phyloP scores from a whole-genome alignment of 805 yeast genomes.

The Ogataea kodamae region DNA sequence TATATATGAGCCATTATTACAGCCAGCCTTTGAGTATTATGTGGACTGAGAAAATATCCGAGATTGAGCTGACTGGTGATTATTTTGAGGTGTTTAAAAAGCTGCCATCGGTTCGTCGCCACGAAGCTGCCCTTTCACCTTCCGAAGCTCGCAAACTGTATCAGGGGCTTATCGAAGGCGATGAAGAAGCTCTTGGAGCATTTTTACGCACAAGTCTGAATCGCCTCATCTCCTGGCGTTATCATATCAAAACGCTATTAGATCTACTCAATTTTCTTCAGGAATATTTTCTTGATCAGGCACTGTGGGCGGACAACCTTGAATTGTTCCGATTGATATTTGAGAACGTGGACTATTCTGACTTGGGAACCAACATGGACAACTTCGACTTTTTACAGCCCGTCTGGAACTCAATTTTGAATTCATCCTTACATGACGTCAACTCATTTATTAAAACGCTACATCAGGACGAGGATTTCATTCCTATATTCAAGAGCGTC shows the following conservation, averaged over 20 bases:
- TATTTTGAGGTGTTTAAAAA: conserved; percentile 29
- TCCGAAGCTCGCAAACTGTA: conserved; percentile 18
- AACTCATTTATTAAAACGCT: conserved; percentile 23
- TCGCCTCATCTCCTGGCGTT: conserved; percentile 31
- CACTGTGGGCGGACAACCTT: conserved; percentile 30
- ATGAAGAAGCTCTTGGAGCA: conserved; percentile 22
- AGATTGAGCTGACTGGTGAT: conserved; percentile 20
- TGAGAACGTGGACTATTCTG: conserved; percentile 17
- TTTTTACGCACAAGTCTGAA: conserved; percentile 25
- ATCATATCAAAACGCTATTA: conserved; percentile 25
- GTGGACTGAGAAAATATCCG: conserved; percentile 31
- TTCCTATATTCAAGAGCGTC: conserved; percentile 16
- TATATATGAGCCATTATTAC: conserved; percentile 34
- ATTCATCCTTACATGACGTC: conserved; percentile 9
- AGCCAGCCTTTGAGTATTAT: conserved; percentile 33
- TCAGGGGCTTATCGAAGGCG: conserved; percentile 20
- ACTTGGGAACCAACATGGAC: conserved; percentile 6
- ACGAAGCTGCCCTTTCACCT: conserved; percentile 9
- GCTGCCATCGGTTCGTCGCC: conserved; percentile 28
- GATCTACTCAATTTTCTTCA: conserved; percentile 30
- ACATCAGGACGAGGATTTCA: conserved; percentile 25
- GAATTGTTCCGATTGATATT: conserved; percentile 29
- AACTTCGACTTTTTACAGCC: conserved; percentile 23
- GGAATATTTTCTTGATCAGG: conserved; percentile 22
- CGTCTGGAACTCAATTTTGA: conserved; percentile 19